Conservation (phyloP, 768 basidiomycete species). For the Pilatotrama ljubarskyi region DNA sequence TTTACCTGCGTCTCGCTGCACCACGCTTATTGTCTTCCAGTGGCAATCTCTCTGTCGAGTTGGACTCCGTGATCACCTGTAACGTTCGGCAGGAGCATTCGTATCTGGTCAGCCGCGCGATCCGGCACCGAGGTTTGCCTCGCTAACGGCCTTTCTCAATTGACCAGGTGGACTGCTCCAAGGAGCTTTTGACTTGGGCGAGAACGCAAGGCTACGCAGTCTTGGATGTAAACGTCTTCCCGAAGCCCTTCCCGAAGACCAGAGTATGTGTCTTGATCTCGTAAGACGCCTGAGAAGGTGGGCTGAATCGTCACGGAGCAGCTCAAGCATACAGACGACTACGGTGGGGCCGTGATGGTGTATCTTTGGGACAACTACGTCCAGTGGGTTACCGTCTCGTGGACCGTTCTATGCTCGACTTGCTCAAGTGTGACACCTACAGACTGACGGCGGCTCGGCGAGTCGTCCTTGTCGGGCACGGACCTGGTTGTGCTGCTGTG, state of each 20-base stretch:
- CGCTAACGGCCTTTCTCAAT: constrained; percentile 8
- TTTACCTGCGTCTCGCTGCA: background rate
- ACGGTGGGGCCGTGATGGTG: constrained; percentile 59
- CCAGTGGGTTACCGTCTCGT: constrained; percentile 54
- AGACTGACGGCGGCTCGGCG: constrained; percentile 74
- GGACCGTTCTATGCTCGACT: background rate
- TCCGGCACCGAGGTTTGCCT: background rate
- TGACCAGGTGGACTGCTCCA: constrained; percentile 80
- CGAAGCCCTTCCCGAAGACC: constrained; percentile 48
- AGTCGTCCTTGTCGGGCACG: constrained; percentile 85
- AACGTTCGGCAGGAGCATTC: constrained; percentile 80
- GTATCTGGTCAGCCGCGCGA: constrained; percentile 63
- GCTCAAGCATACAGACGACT: constrained; percentile 39
- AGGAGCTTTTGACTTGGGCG: constrained; percentile 78
- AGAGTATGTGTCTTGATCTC: constrained; percentile 32
- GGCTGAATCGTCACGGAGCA: constrained; percentile 20
- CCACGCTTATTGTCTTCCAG: constrained; percentile 39
- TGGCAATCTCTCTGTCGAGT: constrained; percentile 83
- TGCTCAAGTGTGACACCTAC: background rate
- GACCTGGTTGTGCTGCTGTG: constrained; percentile 75
- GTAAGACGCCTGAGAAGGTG: too few species aligned
- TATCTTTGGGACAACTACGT: constrained; percentile 98
- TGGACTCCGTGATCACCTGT: constrained; percentile 70
- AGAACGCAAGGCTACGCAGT: constrained; percentile 64
- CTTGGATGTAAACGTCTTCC: constrained; percentile 84